Evolutionary conservation across 768 basidiomycete species (phyloP).

Genomic region (Dioszegia crocea): DNA sequence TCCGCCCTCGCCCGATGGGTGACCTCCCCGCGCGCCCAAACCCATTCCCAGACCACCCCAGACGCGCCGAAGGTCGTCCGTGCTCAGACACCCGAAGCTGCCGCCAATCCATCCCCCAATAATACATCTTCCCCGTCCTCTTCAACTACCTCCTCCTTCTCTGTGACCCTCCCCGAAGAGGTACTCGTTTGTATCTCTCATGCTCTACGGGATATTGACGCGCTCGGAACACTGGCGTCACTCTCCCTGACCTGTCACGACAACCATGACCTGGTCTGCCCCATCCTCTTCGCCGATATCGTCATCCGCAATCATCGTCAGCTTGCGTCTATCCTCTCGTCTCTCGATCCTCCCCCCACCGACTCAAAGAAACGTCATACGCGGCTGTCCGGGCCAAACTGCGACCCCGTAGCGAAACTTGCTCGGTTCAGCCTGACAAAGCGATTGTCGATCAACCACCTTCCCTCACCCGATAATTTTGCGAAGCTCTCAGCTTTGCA

Average conservation of each 20-base stretch:
- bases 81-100: no score
- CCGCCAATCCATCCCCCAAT: no score
- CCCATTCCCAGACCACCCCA: no score
- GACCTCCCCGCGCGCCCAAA: neutral
- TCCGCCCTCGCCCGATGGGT: neutral
- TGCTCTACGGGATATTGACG: neutral
- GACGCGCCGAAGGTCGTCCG: no score
- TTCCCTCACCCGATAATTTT: constrained; percentile 3
- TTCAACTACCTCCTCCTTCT: neutral
- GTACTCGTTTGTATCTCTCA: neutral
- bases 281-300: neutral
- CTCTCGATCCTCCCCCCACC: neutral
- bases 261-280: neutral
- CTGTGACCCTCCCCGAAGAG: neutral
- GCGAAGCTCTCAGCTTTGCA: neutral
- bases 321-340: neutral
- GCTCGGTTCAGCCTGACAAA: neutral
- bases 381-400: neutral
- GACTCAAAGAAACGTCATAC: neutral
- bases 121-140: neutral
- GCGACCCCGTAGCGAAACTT: neutral
- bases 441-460: neutral
- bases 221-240: neutral
- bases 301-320: constrained; percentile 1
- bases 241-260: neutral